phyloP scores from a whole-genome alignment of 1,284 basidiomycete species.

The Naganishia cerealis region DNA sequence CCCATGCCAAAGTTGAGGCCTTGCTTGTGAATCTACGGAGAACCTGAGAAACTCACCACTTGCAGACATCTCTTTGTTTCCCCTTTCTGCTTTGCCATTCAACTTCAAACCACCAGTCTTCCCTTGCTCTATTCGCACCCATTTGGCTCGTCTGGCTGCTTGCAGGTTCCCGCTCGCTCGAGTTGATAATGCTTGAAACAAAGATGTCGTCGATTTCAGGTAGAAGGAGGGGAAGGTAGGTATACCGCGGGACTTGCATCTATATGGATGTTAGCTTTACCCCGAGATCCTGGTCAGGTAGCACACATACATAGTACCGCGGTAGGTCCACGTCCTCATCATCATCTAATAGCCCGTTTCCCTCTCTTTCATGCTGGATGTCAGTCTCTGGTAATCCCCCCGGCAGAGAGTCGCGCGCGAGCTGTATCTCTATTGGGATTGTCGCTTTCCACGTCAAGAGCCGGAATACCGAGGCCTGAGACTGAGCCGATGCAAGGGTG shows the following conservation, averaged over 20 bases:
- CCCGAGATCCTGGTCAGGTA: background rate
- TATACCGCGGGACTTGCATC: slow-evolving; percentile 74
- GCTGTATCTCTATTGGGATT: slow-evolving; percentile 45
- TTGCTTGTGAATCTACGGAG: background rate
- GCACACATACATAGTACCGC: slow-evolving; percentile 49
- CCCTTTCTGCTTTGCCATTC: slow-evolving; percentile 54
- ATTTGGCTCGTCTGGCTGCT: background rate
- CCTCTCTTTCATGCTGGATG: background rate
- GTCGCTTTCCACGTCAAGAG: slow-evolving; percentile 51
- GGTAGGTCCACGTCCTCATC: slow-evolving; percentile 41
- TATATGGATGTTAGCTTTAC: slow-evolving; percentile 35
- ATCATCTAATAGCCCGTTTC: background rate
- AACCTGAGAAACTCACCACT: slow-evolving; percentile 12
- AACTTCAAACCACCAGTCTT: slow-evolving; percentile 90
- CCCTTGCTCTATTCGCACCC: slow-evolving; percentile 39
- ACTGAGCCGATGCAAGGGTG: slow-evolving; percentile 37
- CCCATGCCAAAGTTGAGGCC: background rate
- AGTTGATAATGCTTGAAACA: slow-evolving; percentile 84
- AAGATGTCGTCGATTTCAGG: slow-evolving; percentile 80
- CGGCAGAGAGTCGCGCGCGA: slow-evolving; percentile 39
- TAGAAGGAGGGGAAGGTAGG: slow-evolving; percentile 84
- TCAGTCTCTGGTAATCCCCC: background rate
- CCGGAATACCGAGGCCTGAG: slow-evolving; percentile 49
- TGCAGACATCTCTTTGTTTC: slow-evolving; percentile 59
- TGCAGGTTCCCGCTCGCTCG: slow-evolving; percentile 62